phyloP scores from a whole-genome alignment of 2,329 filamentous ascomycete species.

The Trichoderma semiorbis region DNA sequence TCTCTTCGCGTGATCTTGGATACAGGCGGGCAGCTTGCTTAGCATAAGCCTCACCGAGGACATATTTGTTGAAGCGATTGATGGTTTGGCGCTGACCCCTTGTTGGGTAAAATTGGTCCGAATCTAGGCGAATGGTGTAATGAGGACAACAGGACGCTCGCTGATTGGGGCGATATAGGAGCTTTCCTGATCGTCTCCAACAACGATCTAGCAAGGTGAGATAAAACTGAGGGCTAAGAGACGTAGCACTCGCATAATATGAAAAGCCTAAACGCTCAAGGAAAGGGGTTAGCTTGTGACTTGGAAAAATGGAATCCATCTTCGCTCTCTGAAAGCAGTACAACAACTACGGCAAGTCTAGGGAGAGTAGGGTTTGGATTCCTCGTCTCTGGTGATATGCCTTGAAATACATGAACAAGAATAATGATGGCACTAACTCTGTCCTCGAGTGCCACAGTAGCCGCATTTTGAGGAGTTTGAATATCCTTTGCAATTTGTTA shows the following conservation, averaged over 20 bases:
- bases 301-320: background rate
- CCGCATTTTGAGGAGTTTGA: slow-evolving; percentile 51
- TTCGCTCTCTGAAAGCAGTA: background rate
- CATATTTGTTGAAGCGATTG: slow-evolving; percentile 71
- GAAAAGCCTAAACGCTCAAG: slow-evolving; percentile 59
- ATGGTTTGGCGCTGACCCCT: slow-evolving; percentile 72
- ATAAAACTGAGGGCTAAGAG: slow-evolving; percentile 64
- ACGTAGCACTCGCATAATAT: slow-evolving; percentile 64
- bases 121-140: slow-evolving; percentile 75
- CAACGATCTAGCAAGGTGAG: slow-evolving; percentile 69
- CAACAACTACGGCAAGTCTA: background rate
- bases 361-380: background rate
- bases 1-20: slow-evolving; percentile 65
- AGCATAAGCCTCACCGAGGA: slow-evolving; percentile 65
- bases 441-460: slow-evolving; percentile 47
- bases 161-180: slow-evolving; percentile 77
- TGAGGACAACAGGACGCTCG: slow-evolving; percentile 84
- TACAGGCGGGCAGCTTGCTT: slow-evolving; percentile 61
- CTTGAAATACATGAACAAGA: background rate
- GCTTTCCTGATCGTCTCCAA: slow-evolving; percentile 69
- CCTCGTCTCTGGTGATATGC: background rate
- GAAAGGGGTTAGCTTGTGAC: background rate
- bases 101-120: slow-evolving; percentile 59
- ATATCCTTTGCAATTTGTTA: slow-evolving; percentile 40
- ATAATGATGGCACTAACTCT: slow-evolving; percentile 48